A percentile compares a stretch with the other conserved stretches of the same genome.
Evolutionary conservation across 495 filamentous ascomycete species (phyloP).

Genomic region (Tuber magnatum): DNA sequence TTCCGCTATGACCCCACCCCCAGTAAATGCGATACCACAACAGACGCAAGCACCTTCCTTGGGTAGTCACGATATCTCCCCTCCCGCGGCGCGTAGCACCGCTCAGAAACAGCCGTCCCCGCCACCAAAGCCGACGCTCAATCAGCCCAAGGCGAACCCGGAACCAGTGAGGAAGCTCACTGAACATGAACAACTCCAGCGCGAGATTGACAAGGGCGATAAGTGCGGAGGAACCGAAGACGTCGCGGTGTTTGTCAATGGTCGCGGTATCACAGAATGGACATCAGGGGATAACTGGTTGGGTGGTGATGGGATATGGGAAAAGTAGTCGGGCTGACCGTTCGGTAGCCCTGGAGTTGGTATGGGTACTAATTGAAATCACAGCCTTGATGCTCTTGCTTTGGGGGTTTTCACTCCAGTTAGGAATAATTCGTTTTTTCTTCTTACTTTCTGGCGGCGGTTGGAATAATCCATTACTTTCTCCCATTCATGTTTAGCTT

Average conservation of each 20-base stretch:
- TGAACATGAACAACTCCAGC: slow-evolving; percentile 30
- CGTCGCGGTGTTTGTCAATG: slow-evolving; percentile 47
- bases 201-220: slow-evolving; percentile 34
- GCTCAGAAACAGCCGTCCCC: slow-evolving; percentile 11
- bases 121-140: slow-evolving; percentile 4
- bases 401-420: not conserved
- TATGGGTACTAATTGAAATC: not conserved
- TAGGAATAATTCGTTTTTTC: slow-evolving; percentile 4
- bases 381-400: not conserved
- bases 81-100: slow-evolving; percentile 41
- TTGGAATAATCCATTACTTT: not conserved
- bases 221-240: slow-evolving; percentile 46
- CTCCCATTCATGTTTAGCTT: not conserved
- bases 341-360: not conserved
- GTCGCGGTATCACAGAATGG: slow-evolving; percentile 45
- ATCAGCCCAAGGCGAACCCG: slow-evolving; percentile 14
- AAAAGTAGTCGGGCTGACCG: slow-evolving; percentile 11
- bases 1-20: slow-evolving; percentile 45
- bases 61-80: slow-evolving; percentile 21
- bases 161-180: slow-evolving; percentile 16
- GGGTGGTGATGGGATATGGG: slow-evolving; percentile 33
- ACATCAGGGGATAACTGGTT: slow-evolving; percentile 25
- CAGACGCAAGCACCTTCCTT: slow-evolving; percentile 36
- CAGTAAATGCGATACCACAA: slow-evolving; percentile 40
- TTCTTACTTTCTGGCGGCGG: not conserved